Evolutionary conservation across 371 early-diverging fungal species (phyloP).

Genomic region (Mortierella sp.): DNA sequence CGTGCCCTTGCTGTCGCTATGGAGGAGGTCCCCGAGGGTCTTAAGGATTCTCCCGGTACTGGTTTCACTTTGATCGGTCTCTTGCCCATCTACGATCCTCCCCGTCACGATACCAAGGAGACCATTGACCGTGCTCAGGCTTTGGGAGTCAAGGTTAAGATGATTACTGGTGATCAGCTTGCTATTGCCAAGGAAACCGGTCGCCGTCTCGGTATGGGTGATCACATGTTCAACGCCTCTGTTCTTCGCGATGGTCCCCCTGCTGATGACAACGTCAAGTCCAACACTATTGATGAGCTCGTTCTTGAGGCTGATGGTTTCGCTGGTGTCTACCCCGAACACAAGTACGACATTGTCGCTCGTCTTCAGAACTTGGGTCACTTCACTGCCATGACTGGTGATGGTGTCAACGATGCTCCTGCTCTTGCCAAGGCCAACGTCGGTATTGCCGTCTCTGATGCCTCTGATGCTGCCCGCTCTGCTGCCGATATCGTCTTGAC

Average conservation of each 20-base stretch:
- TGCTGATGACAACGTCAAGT: slow-evolving; percentile 73
- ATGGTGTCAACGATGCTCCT: slow-evolving; percentile 97
- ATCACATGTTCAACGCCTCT: slow-evolving; percentile 78
- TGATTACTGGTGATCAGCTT: slow-evolving; percentile 96
- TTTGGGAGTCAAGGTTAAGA: slow-evolving; percentile 92
- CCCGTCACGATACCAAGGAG: slow-evolving; percentile 83
- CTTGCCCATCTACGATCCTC: slow-evolving; percentile 90
- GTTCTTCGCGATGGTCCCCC: slow-evolving; percentile 82
- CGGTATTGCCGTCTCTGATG: slow-evolving; percentile 86
- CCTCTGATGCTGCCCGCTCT: slow-evolving; percentile 81
- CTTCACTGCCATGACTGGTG: slow-evolving; percentile 94
- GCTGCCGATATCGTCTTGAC: slow-evolving; percentile 84
- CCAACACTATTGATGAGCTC: slow-evolving; percentile 81
- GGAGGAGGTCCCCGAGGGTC: slow-evolving; percentile 67
- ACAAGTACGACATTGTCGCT: slow-evolving; percentile 94
- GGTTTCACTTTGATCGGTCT: slow-evolving; percentile 76
- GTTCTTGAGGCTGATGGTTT: slow-evolving; percentile 87
- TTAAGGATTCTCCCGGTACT: slow-evolving; percentile 65
- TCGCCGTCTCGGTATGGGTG: slow-evolving; percentile 79
- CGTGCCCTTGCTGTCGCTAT: slow-evolving; percentile 85
- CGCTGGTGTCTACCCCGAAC: slow-evolving; percentile 93
- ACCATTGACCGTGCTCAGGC: slow-evolving; percentile 86
- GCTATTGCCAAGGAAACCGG: slow-evolving; percentile 93
- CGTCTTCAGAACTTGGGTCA: slow-evolving; percentile 86
- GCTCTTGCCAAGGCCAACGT: slow-evolving; percentile 90